phyloP scores from a whole-genome alignment of 164 flowering plant genomes.

The Kalanchoe fedtschenkoi region DNA sequence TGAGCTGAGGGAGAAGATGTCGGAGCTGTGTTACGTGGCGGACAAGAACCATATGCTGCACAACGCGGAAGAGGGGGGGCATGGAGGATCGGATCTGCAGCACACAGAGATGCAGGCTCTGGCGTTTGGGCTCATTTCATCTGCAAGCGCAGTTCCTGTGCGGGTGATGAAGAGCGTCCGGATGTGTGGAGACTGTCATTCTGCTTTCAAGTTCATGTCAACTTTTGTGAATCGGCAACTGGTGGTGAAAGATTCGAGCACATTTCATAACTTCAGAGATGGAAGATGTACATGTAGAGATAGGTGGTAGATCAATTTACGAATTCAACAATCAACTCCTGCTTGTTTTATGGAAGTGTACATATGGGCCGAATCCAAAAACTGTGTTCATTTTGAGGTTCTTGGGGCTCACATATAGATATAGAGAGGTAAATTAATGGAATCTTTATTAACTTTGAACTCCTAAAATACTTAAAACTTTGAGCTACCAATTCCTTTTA shows the following conservation, averaged over 20 bases:
- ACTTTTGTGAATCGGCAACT: slow-evolving; percentile 18
- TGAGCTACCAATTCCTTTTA: too few species aligned
- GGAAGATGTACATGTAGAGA: slow-evolving; percentile 32
- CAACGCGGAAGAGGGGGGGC: slow-evolving; percentile 25
- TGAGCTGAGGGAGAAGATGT: slow-evolving; percentile 20
- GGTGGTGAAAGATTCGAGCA: slow-evolving; percentile 22
- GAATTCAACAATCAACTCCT: neutral
- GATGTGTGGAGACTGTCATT: slow-evolving; percentile 27
- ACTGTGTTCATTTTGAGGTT: too few species aligned
- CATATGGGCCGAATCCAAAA: too few species aligned
- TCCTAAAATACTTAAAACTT: too few species aligned
- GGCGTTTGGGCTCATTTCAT: slow-evolving; percentile 23
- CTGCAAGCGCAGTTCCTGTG: slow-evolving; percentile 16
- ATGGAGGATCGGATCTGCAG: slow-evolving; percentile 10
- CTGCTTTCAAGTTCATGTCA: slow-evolving; percentile 30
- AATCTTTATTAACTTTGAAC: too few species aligned
- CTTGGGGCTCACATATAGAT: too few species aligned
- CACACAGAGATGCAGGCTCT: slow-evolving; percentile 31
- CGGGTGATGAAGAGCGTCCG: slow-evolving; percentile 21
- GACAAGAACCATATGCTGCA: slow-evolving; percentile 27
- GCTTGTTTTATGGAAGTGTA: neutral
- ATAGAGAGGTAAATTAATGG: too few species aligned
- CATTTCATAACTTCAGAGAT: slow-evolving; percentile 26
- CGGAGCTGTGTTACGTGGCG: slow-evolving; percentile 22
- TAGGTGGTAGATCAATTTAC: slow-evolving; percentile 19